Base-by-base conservation (phyloP, 805 yeast genomes). In the Teunomyces kruisii region DNA sequence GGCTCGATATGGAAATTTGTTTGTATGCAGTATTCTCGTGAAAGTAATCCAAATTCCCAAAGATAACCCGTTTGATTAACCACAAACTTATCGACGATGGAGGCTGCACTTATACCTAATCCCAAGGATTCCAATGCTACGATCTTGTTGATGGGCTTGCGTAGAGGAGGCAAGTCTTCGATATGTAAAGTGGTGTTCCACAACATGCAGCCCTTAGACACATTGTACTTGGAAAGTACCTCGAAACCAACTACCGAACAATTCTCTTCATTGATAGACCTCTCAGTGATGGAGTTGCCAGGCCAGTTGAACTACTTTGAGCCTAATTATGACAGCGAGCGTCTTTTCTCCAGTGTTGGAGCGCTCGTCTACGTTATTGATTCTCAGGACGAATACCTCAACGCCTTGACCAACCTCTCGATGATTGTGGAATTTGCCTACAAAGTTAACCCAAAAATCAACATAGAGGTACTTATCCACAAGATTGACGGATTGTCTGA, bases 161-260 rank as follows among this genome's bases (percentile, higher is more conserved):
- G 96, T 58, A 72, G 88, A 61, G 87, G 92, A 15, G 99, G 99
- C 10, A 94, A 94, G 66, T 88, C 97, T 7, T 90, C 97, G 3
- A 94, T 94, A 27, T 84, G 97, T 58, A 90, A 92, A 60, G 98
- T 94, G 10, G 95, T 94, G 1, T 94, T 94, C 66, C 96, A 92
- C 64, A 87, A 88, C 60, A 89, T 94, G 96, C 96, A 88, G 59
- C 97, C 99, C 1, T 72, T 90, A 49, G 97, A 92, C 58, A 91
- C 98, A 0, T 65, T 92, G 38, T 92, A 92, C 58, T 68, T 94
- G 44, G 98, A 92, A 55, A 82, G 91, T 42, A 92, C 99, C 0
- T 79, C 95, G 2, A 86, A 84, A 57, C 97, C 97, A 3, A 86
- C 95, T 3, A 78, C 86, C 10, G 96, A 90, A 56, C 86, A 80